Evolutionary conservation across 495 filamentous ascomycete species (phyloP).

Genomic region (Penicillium bialowiezense): DNA sequence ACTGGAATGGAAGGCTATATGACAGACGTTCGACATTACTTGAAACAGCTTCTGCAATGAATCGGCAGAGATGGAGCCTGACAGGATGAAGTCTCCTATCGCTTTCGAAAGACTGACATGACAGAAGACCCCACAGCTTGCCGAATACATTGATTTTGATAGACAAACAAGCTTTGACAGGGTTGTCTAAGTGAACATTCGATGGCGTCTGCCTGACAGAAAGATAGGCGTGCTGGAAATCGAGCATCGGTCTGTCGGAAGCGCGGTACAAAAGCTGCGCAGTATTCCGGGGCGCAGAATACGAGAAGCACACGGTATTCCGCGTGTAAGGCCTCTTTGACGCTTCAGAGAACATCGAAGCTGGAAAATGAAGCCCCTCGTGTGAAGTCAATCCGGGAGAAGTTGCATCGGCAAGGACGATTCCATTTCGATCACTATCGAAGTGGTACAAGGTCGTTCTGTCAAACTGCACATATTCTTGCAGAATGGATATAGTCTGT

Average conservation of each 20-base stretch:
- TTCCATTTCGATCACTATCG: slow-evolving; percentile 71
- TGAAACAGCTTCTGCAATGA: slow-evolving; percentile 76
- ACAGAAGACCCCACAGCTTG: slow-evolving; percentile 82
- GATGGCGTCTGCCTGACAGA: slow-evolving; percentile 76
- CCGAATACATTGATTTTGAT: slow-evolving; percentile 83
- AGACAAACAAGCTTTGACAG: slow-evolving; percentile 79
- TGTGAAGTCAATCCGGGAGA: slow-evolving; percentile 67
- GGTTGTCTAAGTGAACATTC: slow-evolving; percentile 72
- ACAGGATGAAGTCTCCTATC: slow-evolving; percentile 80
- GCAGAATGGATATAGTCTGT: slow-evolving; percentile 40
- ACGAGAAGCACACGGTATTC: slow-evolving; percentile 34
- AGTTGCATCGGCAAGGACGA: slow-evolving; percentile 78
- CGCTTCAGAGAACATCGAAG: slow-evolving; percentile 72
- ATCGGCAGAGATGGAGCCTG: slow-evolving; percentile 77
- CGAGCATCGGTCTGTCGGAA: slow-evolving; percentile 61
- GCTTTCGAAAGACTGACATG: slow-evolving; percentile 77
- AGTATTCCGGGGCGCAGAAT: slow-evolving; percentile 13
- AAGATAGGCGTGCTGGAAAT: slow-evolving; percentile 78
- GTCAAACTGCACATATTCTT: slow-evolving; percentile 78
- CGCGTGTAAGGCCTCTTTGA: slow-evolving; percentile 72
- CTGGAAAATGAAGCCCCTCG: slow-evolving; percentile 78
- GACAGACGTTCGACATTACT: slow-evolving; percentile 83
- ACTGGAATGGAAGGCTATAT: slow-evolving; percentile 72
- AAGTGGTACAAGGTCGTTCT: slow-evolving; percentile 90
- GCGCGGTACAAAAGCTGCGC: slow-evolving; percentile 75